Percentiles rank a stretch among this genome's conserved stretches.
Evolutionary conservation across 2,329 filamentous ascomycete species (phyloP).

Genomic region (Alternaria triticina): DNA sequence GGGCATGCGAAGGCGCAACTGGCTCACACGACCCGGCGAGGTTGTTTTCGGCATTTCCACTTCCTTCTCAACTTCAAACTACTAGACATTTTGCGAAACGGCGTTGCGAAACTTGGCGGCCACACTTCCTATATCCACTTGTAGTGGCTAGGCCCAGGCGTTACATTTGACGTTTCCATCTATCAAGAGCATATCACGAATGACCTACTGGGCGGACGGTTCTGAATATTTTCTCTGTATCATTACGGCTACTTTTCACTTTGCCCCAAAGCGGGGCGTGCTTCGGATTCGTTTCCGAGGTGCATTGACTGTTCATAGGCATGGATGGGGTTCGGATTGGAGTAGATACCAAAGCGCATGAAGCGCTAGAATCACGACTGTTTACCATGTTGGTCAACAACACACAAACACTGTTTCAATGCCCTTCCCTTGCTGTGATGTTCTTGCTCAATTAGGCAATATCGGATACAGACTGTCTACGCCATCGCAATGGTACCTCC

Average conservation of each 20-base stretch:
- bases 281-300: neutral
- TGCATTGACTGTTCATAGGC: constrained; percentile 10
- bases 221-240: constrained; percentile 26
- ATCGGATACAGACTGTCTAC: neutral
- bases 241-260: constrained; percentile 15
- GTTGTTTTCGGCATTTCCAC: constrained; percentile 24
- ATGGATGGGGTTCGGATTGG: constrained; percentile 7
- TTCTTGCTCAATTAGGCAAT: neutral
- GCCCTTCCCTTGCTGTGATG: neutral
- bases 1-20: constrained; percentile 40
- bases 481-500: neutral
- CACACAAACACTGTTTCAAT: neutral
- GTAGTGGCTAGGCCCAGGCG: constrained; percentile 8
- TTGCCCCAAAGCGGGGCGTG: constrained; percentile 2
- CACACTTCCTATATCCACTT: constrained; percentile 22
- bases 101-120: constrained; percentile 31
- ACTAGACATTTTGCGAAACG: constrained; percentile 28
- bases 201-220: constrained; percentile 20
- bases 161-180: constrained; percentile 9
- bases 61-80: constrained; percentile 5
- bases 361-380: constrained; percentile 25
- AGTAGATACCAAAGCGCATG: constrained; percentile 29
- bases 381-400: constrained; percentile 10
- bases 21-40: constrained; percentile 37
- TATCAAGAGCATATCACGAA: constrained; percentile 26